A percentile compares a stretch with the other conserved stretches of the same genome.
phyloP scores from a whole-genome alignment of 1,139 yeast genomes.

The Yamadazyma jaroonii region DNA sequence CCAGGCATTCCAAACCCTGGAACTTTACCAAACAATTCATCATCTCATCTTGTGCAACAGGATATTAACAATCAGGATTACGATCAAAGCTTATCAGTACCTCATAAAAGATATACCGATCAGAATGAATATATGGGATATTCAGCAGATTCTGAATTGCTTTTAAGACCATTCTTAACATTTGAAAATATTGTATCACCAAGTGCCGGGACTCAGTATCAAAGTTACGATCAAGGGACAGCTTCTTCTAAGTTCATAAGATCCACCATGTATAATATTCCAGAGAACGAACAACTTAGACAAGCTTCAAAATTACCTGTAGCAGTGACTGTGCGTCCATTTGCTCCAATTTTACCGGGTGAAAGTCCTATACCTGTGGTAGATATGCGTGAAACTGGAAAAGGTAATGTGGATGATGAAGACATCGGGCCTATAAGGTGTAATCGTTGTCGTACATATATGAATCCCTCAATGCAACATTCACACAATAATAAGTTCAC shows the following conservation, averaged over 20 bases:
- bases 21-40: neutral
- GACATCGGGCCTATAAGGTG: slow-evolving; percentile 81
- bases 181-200: slow-evolving; percentile 82
- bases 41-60: neutral
- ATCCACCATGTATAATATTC: slow-evolving; percentile 80
- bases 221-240: slow-evolving; percentile 76
- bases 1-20: too few species aligned
- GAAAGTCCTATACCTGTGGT: slow-evolving; percentile 67
- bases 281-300: slow-evolving; percentile 70
- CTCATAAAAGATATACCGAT: slow-evolving; percentile 52
- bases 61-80: neutral
- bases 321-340: slow-evolving; percentile 79
- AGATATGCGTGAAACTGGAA: slow-evolving; percentile 50
- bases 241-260: slow-evolving; percentile 80
- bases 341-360: slow-evolving; percentile 54
- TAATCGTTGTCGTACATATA: slow-evolving; percentile 83
- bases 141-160: slow-evolving; percentile 14
- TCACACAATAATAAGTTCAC: slow-evolving; percentile 62
- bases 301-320: slow-evolving; percentile 75
- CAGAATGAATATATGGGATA: slow-evolving; percentile 46
- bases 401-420: slow-evolving; percentile 21
- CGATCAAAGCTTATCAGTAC: slow-evolving; percentile 41
- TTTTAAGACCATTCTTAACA: slow-evolving; percentile 54
- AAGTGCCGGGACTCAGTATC: slow-evolving; percentile 68
- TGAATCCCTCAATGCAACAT: slow-evolving; percentile 82